phyloP scores from a whole-genome alignment of 768 basidiomycete species.

The Nidularia sp. region DNA sequence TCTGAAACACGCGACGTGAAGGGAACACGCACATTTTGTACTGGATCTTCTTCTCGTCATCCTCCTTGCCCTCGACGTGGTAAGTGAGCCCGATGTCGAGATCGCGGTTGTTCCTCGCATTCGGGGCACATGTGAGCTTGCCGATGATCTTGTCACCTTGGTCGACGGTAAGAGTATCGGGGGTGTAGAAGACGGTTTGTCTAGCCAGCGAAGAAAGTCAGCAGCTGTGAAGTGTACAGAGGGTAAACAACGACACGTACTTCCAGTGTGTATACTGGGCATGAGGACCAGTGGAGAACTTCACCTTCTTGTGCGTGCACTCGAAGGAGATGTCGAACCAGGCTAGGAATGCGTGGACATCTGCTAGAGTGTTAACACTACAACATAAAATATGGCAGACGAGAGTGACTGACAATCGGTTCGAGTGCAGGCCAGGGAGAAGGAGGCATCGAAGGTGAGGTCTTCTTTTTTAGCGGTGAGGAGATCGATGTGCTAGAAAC shows the following conservation, averaged over 20 bases:
- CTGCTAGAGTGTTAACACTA: constrained; percentile 32
- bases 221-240: neutral
- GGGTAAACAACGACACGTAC: constrained; percentile 41
- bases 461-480: constrained; percentile 94
- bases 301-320: constrained; percentile 92
- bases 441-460: constrained; percentile 78
- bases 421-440: constrained; percentile 76
- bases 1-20: constrained; percentile 15
- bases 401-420: constrained; percentile 73
- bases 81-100: constrained; percentile 87
- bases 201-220: constrained; percentile 27
- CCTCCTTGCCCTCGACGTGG: constrained; percentile 33
- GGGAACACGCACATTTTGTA: constrained; percentile 82
- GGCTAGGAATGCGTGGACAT: constrained; percentile 95
- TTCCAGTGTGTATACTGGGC: constrained; percentile 97
- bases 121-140: constrained; percentile 75
- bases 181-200: constrained; percentile 98
- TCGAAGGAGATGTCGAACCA: constrained; percentile 99
- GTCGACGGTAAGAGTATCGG: constrained; percentile 63
- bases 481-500: constrained; percentile 76
- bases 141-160: constrained; percentile 75
- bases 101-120: constrained; percentile 90
- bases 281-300: constrained; percentile 97
- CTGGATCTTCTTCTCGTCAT: constrained; percentile 36
- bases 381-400: constrained; percentile 1